A percentile compares a stretch with the other conserved stretches of the same genome.
These are phyloP conservation scores for Tilletia caries DNA, from an alignment of 1,284 basidiomycete genomes.

Conservation along the genomic window DNA sequence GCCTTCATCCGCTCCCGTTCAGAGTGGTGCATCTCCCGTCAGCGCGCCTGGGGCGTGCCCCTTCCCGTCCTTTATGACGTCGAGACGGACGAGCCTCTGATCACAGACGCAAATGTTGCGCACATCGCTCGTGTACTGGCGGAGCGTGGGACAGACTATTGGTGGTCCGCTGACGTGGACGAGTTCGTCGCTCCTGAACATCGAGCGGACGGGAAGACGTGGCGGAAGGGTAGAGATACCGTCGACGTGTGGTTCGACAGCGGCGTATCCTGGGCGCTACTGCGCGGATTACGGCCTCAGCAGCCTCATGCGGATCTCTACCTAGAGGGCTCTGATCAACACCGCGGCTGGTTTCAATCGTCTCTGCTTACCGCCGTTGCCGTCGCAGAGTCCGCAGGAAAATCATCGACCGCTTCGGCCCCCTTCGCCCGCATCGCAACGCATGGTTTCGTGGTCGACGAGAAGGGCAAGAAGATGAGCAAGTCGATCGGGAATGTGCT, in stretches of 20 bases:
- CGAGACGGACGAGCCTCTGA: constrained; percentile 63
- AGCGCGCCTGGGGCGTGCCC: constrained; percentile 96
- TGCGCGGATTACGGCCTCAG: constrained; percentile 56
- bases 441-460: constrained; percentile 94
- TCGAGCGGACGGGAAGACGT: constrained; percentile 21
- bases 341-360: constrained; percentile 99
- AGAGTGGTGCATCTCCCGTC: constrained; percentile 99
- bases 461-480: constrained; percentile 93
- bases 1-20: constrained; percentile 81
- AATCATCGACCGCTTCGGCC: constrained; percentile 31
- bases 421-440: constrained; percentile 85
- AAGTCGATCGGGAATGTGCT: constrained; percentile 92
- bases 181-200: constrained; percentile 63
- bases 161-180: constrained; percentile 83
- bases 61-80: constrained; percentile 82
- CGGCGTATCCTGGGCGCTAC: constrained; percentile 87
- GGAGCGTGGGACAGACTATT: constrained; percentile 71
- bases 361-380: constrained; percentile 80
- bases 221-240: constrained; percentile 71
- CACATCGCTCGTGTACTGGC: constrained; percentile 76
- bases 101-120: constrained; percentile 67
- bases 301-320: constrained; percentile 73
- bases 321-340: constrained; percentile 94
- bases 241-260: constrained; percentile 99
- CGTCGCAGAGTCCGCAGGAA: background rate